Conservation (phyloP, 345 rosid species). For the Luvunga scandens region DNA sequence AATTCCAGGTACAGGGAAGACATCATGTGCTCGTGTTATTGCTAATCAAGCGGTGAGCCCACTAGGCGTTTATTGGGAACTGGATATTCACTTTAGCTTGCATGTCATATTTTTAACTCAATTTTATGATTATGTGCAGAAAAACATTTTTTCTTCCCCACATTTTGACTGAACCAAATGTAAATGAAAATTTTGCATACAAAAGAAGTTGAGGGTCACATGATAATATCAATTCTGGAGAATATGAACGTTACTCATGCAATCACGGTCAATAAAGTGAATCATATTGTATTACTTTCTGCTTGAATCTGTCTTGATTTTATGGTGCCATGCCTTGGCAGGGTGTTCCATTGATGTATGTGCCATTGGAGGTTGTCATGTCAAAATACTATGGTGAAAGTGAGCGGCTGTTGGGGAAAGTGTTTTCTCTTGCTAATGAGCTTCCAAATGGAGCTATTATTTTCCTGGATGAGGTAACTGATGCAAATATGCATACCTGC, state of each 20-base stretch:
- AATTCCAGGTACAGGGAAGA: conserved; percentile 88
- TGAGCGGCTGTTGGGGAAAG: conserved; percentile 77
- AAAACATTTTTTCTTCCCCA: background rate
- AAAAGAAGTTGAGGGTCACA: background rate
- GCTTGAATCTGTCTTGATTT: background rate
- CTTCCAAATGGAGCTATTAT: conserved; percentile 79
- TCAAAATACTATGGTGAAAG: conserved; percentile 96
- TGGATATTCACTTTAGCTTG: background rate
- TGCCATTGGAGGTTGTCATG: conserved; percentile 84
- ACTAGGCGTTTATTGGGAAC: conserved; percentile 6
- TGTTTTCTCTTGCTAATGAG: conserved; percentile 83
- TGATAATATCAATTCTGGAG: conserved; percentile 1
- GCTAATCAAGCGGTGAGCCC: conserved; percentile 83
- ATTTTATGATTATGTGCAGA: background rate
- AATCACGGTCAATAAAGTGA: background rate
- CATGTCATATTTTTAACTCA: background rate
- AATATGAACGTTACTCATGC: background rate
- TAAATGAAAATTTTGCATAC: background rate
- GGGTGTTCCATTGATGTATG: conserved; percentile 87
- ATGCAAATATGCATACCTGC: background rate
- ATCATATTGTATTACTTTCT: conserved; percentile 3
- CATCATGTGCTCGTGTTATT: conserved; percentile 91
- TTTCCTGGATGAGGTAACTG: conserved; percentile 87
- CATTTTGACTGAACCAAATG: background rate
- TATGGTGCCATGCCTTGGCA: conserved; percentile 26